Evolutionary conservation across 129 eudicot genomes (phyloP).

Genomic region (Mikania micrantha): DNA sequence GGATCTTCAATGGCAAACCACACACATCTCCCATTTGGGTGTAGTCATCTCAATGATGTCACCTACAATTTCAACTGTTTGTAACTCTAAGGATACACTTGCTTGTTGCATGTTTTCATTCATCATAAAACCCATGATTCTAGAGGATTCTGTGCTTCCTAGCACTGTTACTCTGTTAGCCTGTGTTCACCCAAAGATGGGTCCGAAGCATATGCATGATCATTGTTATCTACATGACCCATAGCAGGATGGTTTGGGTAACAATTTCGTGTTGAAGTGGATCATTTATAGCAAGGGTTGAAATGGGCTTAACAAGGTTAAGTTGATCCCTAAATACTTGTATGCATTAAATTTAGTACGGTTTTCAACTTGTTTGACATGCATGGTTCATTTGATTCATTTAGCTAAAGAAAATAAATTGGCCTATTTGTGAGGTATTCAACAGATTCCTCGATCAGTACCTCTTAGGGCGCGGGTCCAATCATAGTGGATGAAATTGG

Average conservation of each 20-base stretch:
- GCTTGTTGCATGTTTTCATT: constrained; percentile 51
- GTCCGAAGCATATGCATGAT: constrained; percentile 26
- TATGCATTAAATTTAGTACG: not conserved
- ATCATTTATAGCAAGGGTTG: not conserved
- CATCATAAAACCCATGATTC: constrained; percentile 33
- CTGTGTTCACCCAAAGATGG: constrained; percentile 45
- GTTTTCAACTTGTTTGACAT: not conserved
- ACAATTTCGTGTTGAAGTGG: not conserved
- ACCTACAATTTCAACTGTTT: constrained; percentile 45
- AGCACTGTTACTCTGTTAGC: constrained; percentile 56
- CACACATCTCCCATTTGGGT: constrained; percentile 40
- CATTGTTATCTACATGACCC: constrained; percentile 19
- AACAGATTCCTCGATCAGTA: constrained; percentile 9
- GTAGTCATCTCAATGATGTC: constrained; percentile 53
- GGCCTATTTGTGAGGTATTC: not conserved
- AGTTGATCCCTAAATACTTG: not conserved
- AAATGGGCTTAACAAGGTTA: not conserved
- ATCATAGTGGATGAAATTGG: constrained; percentile 55
- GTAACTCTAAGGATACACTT: constrained; percentile 59
- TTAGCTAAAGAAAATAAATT: not conserved
- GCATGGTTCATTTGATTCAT: not conserved
- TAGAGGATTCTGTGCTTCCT: constrained; percentile 32
- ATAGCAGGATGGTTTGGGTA: not conserved
- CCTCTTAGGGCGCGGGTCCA: constrained; percentile 35
- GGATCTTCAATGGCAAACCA: constrained; percentile 38